These are phyloP conservation scores for Simplicillium sp. DNA, from an alignment of 2,329 filamentous ascomycete species.

Conservation along the genomic window DNA sequence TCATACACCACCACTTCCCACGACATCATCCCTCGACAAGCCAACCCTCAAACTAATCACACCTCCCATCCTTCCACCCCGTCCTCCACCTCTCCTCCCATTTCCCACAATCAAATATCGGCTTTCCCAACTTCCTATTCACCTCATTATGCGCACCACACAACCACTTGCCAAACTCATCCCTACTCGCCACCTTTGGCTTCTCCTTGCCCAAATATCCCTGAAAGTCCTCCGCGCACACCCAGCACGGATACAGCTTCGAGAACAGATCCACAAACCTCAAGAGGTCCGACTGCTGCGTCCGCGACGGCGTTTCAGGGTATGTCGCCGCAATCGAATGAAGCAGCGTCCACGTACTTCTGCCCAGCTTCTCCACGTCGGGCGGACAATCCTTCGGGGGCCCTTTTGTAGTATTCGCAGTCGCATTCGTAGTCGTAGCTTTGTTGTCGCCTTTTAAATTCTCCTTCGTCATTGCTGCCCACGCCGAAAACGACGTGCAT, in stretches of 20 bases:
- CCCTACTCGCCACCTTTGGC: conserved; percentile 47
- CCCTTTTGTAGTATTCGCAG: conserved; percentile 19
- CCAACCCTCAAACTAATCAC: too few species aligned
- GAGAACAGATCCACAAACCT: conserved; percentile 75
- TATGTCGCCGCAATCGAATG: conserved; percentile 88
- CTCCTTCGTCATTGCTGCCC: conserved; percentile 43
- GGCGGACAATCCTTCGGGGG: conserved; percentile 67
- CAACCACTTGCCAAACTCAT: conserved; percentile 73
- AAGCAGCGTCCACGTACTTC: conserved; percentile 85
- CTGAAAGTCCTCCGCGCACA: conserved; percentile 88
- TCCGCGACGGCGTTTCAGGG: conserved; percentile 55
- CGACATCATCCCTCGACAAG: conserved; percentile 1
- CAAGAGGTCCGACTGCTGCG: conserved; percentile 66
- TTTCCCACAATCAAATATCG: conserved; percentile 74
- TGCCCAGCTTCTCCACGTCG: conserved; percentile 79
- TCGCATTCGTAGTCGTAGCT: conserved; percentile 17
- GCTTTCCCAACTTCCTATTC: conserved; percentile 84
- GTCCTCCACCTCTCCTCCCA: conserved; percentile 96
- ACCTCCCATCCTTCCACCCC: conserved; percentile 67
- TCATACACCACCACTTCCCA: not conserved
- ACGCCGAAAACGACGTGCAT: conserved; percentile 59
- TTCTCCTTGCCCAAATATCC: conserved; percentile 66
- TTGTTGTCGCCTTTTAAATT: conserved; percentile 18
- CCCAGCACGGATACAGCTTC: conserved; percentile 89
- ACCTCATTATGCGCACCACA: conserved; percentile 83